Evolutionary conservation across 495 filamentous ascomycete species (phyloP), one percentile per base, ranked within the genome.

Genomic region (Aspergillus sparsus): DNA sequence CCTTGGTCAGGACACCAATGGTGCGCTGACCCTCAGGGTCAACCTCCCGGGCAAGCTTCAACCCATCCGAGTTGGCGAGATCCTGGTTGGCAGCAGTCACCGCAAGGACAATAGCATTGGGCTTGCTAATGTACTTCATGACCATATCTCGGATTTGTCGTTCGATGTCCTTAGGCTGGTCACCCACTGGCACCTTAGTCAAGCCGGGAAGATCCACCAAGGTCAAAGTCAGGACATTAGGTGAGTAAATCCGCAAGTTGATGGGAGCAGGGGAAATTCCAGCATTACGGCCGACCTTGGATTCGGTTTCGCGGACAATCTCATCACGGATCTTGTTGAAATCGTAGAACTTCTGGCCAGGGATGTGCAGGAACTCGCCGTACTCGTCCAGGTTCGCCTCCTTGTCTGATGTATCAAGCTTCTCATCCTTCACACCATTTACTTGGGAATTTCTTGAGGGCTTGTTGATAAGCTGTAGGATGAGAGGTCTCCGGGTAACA

Each of bases 301-400:
- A 84, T 63, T 98, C 95, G 51, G 95, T 99, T 79, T 99, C 95
- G 68, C 90, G 85, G 58, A 93, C 90, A 67, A 99, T 98, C 80
- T 99, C 95, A 42, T 99, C 95, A 61, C 95, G 86, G 66, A 99
- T 97, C 83, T 97, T 97, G 82, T 96, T 95, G 81, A 99, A 99
- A 76, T 99, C 95, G 80, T 85, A 86, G 82, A 96, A 98, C 78
- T 98, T 98, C 80, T 99, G 90, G 64, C 94, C 94, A 37, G 94
- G 95, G 58, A 99, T 91, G 73, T 99, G 95, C 53, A 98, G 82
- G 76, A 99, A 99, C 81, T 99, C 95, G 77, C 94, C 95, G 87
- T 96, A 98, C 75, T 99, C 95, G 70, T 98, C 92, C 33, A 84
- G 72, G 74, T 99, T 99, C 63, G 91, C 87, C 59, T 90, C 90